Evolutionary conservation across 2,329 filamentous ascomycete species (phyloP).

Genomic region (Colletotrichum echinochloae): DNA sequence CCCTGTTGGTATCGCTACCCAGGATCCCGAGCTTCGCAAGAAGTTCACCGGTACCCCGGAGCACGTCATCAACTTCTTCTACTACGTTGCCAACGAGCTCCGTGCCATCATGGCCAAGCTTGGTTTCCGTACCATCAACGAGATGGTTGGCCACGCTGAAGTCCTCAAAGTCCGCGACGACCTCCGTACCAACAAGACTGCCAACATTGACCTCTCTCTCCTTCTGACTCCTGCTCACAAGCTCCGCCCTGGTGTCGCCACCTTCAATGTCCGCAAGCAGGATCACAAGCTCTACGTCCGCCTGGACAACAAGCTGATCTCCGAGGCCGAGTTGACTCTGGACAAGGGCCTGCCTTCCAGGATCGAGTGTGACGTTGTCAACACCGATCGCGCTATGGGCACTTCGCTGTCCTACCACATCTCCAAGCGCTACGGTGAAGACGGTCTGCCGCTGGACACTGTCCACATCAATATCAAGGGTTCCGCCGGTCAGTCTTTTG

Average conservation of each 20-base stretch:
- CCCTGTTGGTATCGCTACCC: constrained; percentile 94
- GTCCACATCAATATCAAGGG: constrained; percentile 97
- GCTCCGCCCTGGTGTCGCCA: constrained; percentile 91
- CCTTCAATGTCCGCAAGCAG: constrained; percentile 98
- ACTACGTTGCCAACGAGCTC: constrained; percentile 96
- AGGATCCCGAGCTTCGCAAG: constrained; percentile 92
- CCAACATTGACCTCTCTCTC: constrained; percentile 92
- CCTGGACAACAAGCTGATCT: constrained; percentile 96
- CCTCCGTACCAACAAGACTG: constrained; percentile 86
- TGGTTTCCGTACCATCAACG: constrained; percentile 94
- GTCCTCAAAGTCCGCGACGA: constrained; percentile 89
- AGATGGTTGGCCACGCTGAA: constrained; percentile 96
- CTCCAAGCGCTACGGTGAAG: constrained; percentile 90
- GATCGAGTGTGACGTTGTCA: constrained; percentile 96
- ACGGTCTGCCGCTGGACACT: constrained; percentile 89
- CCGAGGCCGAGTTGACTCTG: constrained; percentile 92
- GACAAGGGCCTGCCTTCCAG: constrained; percentile 94
- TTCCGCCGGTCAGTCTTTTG: constrained; percentile 96
- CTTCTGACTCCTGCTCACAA: constrained; percentile 97
- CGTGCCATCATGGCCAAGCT: constrained; percentile 97
- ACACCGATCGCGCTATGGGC: constrained; percentile 94
- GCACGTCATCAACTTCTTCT: constrained; percentile 99
- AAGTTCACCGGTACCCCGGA: constrained; percentile 95
- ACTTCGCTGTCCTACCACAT: constrained; percentile 96
- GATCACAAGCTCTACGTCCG: constrained; percentile 94